phyloP scores from a whole-genome alignment of 2,329 filamentous ascomycete genomes.

The Trichoderma sp. region DNA sequence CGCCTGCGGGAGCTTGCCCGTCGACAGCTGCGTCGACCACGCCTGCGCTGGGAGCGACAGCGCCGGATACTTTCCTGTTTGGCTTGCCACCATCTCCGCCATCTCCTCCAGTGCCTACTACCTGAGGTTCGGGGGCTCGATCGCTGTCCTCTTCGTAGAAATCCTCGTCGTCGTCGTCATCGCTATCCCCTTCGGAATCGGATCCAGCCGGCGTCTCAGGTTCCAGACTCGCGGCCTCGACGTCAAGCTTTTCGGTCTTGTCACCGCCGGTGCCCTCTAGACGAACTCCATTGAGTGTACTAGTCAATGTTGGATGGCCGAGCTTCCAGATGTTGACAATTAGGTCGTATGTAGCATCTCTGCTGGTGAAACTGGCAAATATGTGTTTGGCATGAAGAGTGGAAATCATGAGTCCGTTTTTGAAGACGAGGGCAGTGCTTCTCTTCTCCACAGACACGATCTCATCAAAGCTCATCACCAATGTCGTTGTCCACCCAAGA shows the following conservation, averaged over 20 bases:
- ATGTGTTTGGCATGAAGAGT: conserved; percentile 93
- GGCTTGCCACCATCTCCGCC: conserved; percentile 60
- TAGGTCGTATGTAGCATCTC: conserved; percentile 94
- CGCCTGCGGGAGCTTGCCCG: conserved; percentile 37
- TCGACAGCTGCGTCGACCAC: conserved; percentile 51
- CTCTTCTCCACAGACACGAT: conserved; percentile 96
- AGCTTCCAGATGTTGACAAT: conserved; percentile 99
- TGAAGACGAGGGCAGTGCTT: conserved; percentile 91
- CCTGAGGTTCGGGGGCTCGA: conserved; percentile 62
- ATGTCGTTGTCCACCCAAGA: conserved; percentile 92
- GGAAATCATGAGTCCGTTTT: conserved; percentile 95
- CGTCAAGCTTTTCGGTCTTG: conserved; percentile 80
- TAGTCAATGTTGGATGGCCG: conserved; percentile 86
- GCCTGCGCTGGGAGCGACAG: conserved; percentile 41
- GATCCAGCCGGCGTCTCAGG: conserved; percentile 50
- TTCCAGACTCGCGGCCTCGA: conserved; percentile 36
- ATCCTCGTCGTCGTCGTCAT: conserved; percentile 62
- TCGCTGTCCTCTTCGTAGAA: conserved; percentile 77
- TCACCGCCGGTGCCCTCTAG: conserved; percentile 81
- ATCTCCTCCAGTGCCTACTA: conserved; percentile 37
- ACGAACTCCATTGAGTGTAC: conserved; percentile 82
- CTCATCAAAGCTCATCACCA: conserved; percentile 98
- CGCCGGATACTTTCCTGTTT: conserved; percentile 69
- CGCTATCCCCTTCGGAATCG: conserved; percentile 59
- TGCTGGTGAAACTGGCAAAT: conserved; percentile 90